Evolutionary conservation across 371 early-diverging fungal species (phyloP).

Genomic region (Synchytrium microbalum): DNA sequence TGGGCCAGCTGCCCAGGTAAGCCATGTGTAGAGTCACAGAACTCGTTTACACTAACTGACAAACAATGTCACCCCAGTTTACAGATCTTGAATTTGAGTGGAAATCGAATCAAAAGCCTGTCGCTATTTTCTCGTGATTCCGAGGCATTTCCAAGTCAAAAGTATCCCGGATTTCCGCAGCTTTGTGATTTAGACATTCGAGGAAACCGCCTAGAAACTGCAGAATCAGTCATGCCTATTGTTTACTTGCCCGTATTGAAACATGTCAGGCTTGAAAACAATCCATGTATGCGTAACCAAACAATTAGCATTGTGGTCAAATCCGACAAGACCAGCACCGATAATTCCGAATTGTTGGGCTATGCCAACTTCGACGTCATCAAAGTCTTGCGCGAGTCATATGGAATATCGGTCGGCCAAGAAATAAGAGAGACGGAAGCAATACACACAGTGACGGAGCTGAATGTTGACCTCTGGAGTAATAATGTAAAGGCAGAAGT

Average conservation of each 20-base stretch:
- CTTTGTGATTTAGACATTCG: background rate
- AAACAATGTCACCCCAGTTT: background rate
- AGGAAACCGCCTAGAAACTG: background rate
- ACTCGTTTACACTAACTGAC: background rate
- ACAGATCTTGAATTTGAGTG: background rate
- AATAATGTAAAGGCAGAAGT: background rate
- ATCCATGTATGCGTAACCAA: background rate
- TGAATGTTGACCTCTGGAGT: background rate
- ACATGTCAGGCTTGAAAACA: background rate
- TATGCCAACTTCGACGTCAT: background rate
- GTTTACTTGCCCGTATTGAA: background rate
- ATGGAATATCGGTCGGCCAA: background rate
- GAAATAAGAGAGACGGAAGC: background rate
- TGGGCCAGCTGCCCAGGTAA: background rate
- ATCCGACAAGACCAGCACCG: background rate
- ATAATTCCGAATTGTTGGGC: background rate
- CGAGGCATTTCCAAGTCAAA: background rate
- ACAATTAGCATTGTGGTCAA: background rate
- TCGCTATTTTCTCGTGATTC: background rate
- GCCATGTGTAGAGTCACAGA: background rate
- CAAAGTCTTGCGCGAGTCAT: background rate
- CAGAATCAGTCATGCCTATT: background rate
- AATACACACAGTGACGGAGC: background rate
- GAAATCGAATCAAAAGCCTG: background rate
- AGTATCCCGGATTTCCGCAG: background rate